These are phyloP conservation scores for Populus hybrid DNA, from an alignment of 441 rosid genomes.

Conservation along the genomic window DNA sequence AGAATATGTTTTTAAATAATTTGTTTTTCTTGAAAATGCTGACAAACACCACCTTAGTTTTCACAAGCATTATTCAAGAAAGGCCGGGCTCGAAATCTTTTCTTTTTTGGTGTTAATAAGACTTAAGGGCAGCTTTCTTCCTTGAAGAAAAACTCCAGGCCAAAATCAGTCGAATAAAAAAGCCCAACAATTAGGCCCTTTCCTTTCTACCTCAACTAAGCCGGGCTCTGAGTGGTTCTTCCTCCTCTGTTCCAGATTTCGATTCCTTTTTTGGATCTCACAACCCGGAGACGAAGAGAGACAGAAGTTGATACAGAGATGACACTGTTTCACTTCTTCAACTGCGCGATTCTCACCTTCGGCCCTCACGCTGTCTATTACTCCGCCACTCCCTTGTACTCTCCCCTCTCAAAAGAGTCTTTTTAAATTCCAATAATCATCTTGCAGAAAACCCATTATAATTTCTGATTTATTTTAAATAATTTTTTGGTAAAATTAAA, in stretches of 20 bases:
- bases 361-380: slow-evolving; percentile 98
- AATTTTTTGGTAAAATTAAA: neutral
- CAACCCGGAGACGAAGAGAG: slow-evolving; percentile 5
- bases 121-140: too few species aligned
- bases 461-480: neutral
- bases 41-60: too few species aligned
- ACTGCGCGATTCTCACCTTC: slow-evolving; percentile 95
- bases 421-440: neutral
- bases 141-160: too few species aligned
- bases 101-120: too few species aligned
- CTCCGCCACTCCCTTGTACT: slow-evolving; percentile 90
- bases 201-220: neutral
- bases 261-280: slow-evolving; percentile 1
- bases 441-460: neutral
- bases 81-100: too few species aligned
- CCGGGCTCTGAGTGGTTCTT: neutral
- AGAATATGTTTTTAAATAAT: too few species aligned
- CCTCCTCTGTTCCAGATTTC: neutral
- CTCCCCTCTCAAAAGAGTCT: neutral
- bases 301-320: slow-evolving; percentile 27
- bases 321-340: slow-evolving; percentile 97
- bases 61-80: too few species aligned
- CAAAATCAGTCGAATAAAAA: too few species aligned
- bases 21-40: too few species aligned
- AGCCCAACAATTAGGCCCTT: neutral